These are phyloP conservation scores for Paecilomyces sp. DNA, from an alignment of 2,329 filamentous ascomycete species.

Conservation along the genomic window DNA sequence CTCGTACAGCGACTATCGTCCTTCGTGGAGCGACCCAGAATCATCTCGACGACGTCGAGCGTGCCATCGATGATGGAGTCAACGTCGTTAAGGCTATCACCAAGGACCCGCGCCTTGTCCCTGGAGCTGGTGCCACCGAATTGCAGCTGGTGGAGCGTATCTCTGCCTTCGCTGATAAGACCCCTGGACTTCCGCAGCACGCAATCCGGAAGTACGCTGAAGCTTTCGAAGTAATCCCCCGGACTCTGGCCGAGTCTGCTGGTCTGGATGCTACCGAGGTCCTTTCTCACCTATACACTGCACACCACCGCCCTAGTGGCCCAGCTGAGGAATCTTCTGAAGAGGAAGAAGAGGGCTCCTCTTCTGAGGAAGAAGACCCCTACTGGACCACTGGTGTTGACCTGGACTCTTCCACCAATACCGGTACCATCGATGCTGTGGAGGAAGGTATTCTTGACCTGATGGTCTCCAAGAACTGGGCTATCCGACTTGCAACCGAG, in stretches of 20 bases:
- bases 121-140: slow-evolving; percentile 90
- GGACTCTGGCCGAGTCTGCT: slow-evolving; percentile 88
- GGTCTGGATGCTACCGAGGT: slow-evolving; percentile 97
- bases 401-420: slow-evolving; percentile 77
- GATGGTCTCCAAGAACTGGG: slow-evolving; percentile 88
- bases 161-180: slow-evolving; percentile 84
- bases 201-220: slow-evolving; percentile 97
- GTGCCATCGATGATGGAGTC: slow-evolving; percentile 94
- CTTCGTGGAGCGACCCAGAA: slow-evolving; percentile 95
- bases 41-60: slow-evolving; percentile 93
- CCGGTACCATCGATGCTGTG: slow-evolving; percentile 76
- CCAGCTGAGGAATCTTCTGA: slow-evolving; percentile 13
- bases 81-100: slow-evolving; percentile 99
- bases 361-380: slow-evolving; percentile 59
- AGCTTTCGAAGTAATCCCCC: slow-evolving; percentile 93
- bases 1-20: slow-evolving; percentile 88
- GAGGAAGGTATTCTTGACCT: slow-evolving; percentile 88
- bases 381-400: slow-evolving; percentile 91
- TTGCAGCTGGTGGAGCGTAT: slow-evolving; percentile 90
- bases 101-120: slow-evolving; percentile 81
- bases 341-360: slow-evolving; percentile 25
- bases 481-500: slow-evolving; percentile 93
- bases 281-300: slow-evolving; percentile 82
- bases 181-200: slow-evolving; percentile 86
- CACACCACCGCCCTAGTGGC: slow-evolving; percentile 57